A percentile compares a stretch with the other conserved stretches of the same genome.
phyloP scores from a whole-genome alignment of 192 early-diverging fungal genomes.

The Gryganskiella cystojenkinii region DNA sequence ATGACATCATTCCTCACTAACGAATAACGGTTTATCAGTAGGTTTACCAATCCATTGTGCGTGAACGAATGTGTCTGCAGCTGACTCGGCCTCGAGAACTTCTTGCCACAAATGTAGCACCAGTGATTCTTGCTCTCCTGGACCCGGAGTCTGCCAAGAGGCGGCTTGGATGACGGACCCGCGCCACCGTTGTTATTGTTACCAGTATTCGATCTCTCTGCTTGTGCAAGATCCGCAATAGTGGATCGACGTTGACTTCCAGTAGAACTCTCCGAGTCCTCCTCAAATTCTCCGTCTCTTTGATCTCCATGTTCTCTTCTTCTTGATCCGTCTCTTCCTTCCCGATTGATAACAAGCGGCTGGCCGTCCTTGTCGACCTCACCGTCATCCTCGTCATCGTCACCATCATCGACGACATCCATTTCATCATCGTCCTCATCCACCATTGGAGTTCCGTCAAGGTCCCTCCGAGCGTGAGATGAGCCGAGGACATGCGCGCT shows the following conservation, averaged over 20 bases:
- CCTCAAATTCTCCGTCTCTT: neutral
- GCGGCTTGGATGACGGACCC: too few relatives aligned
- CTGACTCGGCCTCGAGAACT: constrained; percentile 44
- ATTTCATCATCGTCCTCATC: neutral
- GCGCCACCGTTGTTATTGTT: neutral
- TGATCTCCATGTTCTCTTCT: too few relatives aligned
- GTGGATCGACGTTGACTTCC: too few relatives aligned
- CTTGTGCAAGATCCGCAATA: too few relatives aligned
- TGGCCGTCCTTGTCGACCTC: neutral
- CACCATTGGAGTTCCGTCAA: neutral
- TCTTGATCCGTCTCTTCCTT: too few relatives aligned
- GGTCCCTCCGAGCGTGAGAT: neutral
- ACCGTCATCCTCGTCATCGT: neutral
- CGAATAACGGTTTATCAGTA: neutral
- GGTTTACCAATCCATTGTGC: constrained; percentile 32
- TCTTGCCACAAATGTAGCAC: constrained; percentile 24
- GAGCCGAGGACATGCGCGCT: neutral
- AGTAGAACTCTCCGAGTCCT: too few relatives aligned
- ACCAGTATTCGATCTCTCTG: too few relatives aligned
- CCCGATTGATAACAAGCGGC: neutral
- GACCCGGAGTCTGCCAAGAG: neutral
- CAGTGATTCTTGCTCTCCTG: constrained; percentile 34
- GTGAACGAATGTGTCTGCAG: constrained; percentile 33
- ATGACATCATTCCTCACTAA: neutral
- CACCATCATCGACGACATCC: neutral